These are phyloP conservation scores for Metarhizium robertsii DNA, from an alignment of 2,329 filamentous ascomycete species.

Conservation along the genomic window DNA sequence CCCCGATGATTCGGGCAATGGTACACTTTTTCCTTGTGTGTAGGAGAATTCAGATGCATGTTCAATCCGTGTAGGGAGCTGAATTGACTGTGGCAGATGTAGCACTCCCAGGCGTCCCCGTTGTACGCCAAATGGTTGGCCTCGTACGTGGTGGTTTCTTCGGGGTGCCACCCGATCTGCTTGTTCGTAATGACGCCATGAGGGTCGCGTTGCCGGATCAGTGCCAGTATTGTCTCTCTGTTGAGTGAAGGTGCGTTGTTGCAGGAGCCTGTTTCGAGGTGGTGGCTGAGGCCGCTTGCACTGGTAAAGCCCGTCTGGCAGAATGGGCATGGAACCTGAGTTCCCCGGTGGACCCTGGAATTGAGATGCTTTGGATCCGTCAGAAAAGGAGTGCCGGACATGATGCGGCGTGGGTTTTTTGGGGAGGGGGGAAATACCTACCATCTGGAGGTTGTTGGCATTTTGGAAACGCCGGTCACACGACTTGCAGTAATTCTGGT, in stretches of 20 bases:
- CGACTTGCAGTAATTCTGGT: constrained; percentile 22
- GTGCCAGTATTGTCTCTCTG: constrained; percentile 35
- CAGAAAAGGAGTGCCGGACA: not conserved
- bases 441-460: constrained; percentile 22
- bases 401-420: not conserved
- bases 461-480: constrained; percentile 24
- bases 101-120: constrained; percentile 12
- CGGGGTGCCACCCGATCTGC: constrained; percentile 32
- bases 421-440: constrained; percentile 9
- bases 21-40: constrained; percentile 26
- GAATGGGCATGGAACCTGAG: constrained; percentile 41
- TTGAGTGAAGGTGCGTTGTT: constrained; percentile 31
- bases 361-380: constrained; percentile 38
- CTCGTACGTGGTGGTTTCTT: constrained; percentile 18
- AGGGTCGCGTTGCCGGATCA: constrained; percentile 36
- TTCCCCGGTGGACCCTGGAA: constrained; percentile 38
- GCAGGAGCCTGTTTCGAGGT: constrained; percentile 47
- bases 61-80: constrained; percentile 24
- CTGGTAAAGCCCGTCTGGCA: constrained; percentile 36
- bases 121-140: constrained; percentile 26
- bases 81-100: constrained; percentile 38
- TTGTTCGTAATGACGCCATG: constrained; percentile 39
- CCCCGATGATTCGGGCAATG: constrained; percentile 25
- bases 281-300: constrained; percentile 42
- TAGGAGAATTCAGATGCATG: constrained; percentile 42